Base-by-base conservation (phyloP, 2,329 filamentous ascomycete genomes). In the Blumeria graminis region DNA sequence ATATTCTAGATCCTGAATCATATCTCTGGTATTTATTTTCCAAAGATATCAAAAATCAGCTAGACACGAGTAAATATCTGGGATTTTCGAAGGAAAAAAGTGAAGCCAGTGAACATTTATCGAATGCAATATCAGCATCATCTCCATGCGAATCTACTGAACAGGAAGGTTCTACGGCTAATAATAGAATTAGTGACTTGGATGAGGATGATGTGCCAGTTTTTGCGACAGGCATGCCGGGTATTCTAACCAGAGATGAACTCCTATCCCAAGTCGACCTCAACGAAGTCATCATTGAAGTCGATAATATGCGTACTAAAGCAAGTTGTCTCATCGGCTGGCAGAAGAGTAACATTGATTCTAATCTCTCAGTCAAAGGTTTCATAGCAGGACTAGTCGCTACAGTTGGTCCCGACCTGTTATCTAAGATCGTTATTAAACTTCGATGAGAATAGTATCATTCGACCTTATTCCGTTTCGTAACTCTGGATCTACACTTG, bases 1-100 rank as follows among this genome's bases (percentile, higher is more conserved):
- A 81, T 63, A 74, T 92, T 10, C 73, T 90, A 10, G 82, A 89
- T 60, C 82, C 83, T 0, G 76, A 80, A 59, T 75, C 74, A 0
- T 71, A 81, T 60, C 65, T 69, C 8, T 87, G 83, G 82, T 71
- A 81, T 60, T 69, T 71, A 0, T 65, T 86, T 3, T 60, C 64
- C 59, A 68, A 70, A 56, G 74, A 76, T 55, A 69, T 75, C 1
- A 87, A 81, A 61, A 69, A 71, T 11, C 72, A 71, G 45, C 56
- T 66, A 16, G 62, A 67, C 13, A 58, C 58, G 13, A 59, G 56
- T 28, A 63, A 65, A 36, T 64, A 61, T 51, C 58, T 67, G 7
- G 65, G 60, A 36, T 22, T 63, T 22, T 63, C 62, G 32, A 43
- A 53, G 13, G 59, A 62, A 38, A 41, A 28, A 43, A 32, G 5